Base-by-base conservation (phyloP, 129 eudicot species). In the Pseudognaphalium luteoalbum region DNA sequence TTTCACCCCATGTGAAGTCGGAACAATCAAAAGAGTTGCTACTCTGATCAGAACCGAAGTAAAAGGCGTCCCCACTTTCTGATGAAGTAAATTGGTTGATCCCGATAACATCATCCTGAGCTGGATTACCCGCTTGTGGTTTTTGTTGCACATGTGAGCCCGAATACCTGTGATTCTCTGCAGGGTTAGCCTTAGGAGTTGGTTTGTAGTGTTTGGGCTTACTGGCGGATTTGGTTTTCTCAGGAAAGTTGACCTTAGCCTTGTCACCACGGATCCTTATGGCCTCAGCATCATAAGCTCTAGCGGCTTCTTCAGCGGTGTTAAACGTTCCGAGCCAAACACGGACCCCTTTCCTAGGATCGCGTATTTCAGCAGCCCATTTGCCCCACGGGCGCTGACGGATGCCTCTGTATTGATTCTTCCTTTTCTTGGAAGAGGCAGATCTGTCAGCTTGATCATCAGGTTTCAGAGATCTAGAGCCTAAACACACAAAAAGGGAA, bases 331-430 rank as follows among this genome's bases (percentile, higher is more conserved):
- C 98, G 7, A 93, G 98, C 97, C 98, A 93, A 51, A 93, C 98
- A 9, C 98, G 88, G 60, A 90, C 92, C 19, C 98, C 98, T 85
- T 93, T 93, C 73, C 86, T 83, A 0, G 98, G 98, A 72, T 93
- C 98, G 51, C 98, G 98, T 32, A 93, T 93, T 83, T 93, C 98
- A 66, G 98, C 98, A 47, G 98, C 98, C 98, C 98, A 93, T 75
- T 93, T 93, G 0, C 98, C 98, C 98, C 98, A 93, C 37, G 98
- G 97, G 16, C 98, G 96, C 59, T 93, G 98, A 29, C 98, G 86
- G 77, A 93, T 93, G 15, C 98, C 98, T 73, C 97, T 82, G 75
- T 73, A 93, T 72, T 88, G 97, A 72, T 90, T 86, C 84, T 90
- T 90, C 86, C 96, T 87, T 85, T 90, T 93, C 78, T 89, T 90